Base-by-base conservation (phyloP, 2,329 filamentous ascomycete genomes). In the Clonostachys byssicola region DNA sequence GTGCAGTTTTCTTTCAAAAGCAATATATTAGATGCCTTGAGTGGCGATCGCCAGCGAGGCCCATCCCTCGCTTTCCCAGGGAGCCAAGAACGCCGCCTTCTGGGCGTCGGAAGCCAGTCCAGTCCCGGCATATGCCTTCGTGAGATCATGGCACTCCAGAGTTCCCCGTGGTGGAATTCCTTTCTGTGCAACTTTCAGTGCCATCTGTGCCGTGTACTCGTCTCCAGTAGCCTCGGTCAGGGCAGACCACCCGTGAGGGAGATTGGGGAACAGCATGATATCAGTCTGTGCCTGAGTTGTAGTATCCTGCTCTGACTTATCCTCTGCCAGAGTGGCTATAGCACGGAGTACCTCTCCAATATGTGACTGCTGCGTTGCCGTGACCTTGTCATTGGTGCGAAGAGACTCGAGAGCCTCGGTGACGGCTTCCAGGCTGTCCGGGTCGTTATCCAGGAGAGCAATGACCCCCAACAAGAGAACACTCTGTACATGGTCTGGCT, bases 391-490 rank as follows among this genome's bases (percentile, higher is more conserved):
- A 45, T 79, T 82, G 1, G 83, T 87, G 34, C 90, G 81, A 42
- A 96, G 74, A 3, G 71, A 73, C 42, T 89, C 77, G 12, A 99
- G 77, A 60, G 95, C 90, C 7, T 87, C 81, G 4, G 82, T 75
- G 1, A 96, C 91, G 0, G 91, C 92, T 47, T 90, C 87, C 9
- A 92, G 71, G 2, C 85, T 88, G 54, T 95, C 90, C 17, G 76
- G 72, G 58, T 96, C 92, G 14, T 82, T 76, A 49, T 96, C 90
- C 1, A 96, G 68, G 4, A 95, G 74, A 0, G 90, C 89, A 54
- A 97, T 88, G 4, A 89, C 85, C 1, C 91, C 92, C 1, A 99
- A 75, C 5, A 97, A 77, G 1, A 91, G 78, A 2, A 95, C 81
- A 0, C 90, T 86, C 52, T 85, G 86, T 2, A 95, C 80, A 54